Percentiles rank a stretch among this genome's conserved stretches.
Evolutionary conservation across 2,329 filamentous ascomycete species (phyloP).

Genomic region (Purpureocillium lavendulum): DNA sequence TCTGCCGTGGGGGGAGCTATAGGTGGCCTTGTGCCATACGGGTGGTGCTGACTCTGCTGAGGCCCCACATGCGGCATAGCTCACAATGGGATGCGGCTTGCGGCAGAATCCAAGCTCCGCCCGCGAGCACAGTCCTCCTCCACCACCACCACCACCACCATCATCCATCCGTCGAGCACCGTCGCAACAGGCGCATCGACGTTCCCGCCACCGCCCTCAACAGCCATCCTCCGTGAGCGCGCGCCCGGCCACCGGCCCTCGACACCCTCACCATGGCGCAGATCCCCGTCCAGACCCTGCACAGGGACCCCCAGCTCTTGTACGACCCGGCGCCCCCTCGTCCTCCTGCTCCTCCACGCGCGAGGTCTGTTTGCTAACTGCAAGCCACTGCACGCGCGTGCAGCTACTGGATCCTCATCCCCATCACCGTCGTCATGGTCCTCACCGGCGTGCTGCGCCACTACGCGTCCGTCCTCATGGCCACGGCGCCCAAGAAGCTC

Average conservation of each 20-base stretch:
- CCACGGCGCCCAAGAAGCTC: constrained; percentile 74
- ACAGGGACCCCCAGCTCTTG: constrained; percentile 97
- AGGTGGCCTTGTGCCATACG: constrained; percentile 2
- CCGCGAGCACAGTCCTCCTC: background rate
- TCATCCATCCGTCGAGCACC: background rate
- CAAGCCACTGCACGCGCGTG: background rate
- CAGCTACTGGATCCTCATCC: constrained; percentile 98
- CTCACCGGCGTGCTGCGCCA: constrained; percentile 92
- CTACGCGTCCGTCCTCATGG: constrained; percentile 89
- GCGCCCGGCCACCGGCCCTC: constrained; percentile 4
- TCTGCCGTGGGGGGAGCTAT: background rate
- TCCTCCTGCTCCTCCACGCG: background rate
- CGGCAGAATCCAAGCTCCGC: constrained; percentile 13
- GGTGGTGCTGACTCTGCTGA: background rate
- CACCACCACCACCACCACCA: background rate
- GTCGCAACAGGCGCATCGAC: too few species aligned
- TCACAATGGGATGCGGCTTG: constrained; percentile 1
- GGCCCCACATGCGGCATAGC: too few species aligned
- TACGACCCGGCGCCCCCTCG: constrained; percentile 39
- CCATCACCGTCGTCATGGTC: constrained; percentile 97
- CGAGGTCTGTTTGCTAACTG: background rate
- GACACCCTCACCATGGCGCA: constrained; percentile 60
- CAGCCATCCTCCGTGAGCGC: background rate
- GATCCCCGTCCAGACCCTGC: constrained; percentile 85
- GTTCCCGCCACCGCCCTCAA: too few species aligned